A percentile compares a stretch with the other conserved stretches of the same genome.
These are phyloP conservation scores for Gillenia trifoliata DNA, from an alignment of 306 rosid species.

Conservation along the genomic window DNA sequence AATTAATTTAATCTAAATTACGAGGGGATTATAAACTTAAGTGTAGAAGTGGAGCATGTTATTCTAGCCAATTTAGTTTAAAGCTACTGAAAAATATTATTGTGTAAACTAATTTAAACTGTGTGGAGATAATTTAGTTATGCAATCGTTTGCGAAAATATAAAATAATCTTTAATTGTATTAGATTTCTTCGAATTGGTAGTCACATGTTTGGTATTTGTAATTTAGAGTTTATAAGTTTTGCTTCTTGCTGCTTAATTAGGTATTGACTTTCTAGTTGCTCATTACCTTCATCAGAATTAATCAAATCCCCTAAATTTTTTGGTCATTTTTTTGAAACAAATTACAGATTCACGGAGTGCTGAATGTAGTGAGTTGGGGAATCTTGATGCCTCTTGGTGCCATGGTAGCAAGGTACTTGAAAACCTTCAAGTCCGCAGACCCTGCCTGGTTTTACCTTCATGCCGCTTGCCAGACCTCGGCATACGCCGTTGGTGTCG, in stretches of 20 bases:
- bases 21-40: too few species aligned
- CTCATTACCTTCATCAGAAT: not conserved
- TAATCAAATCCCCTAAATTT: slow-evolving; percentile 2
- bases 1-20: too few species aligned
- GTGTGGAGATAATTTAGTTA: too few species aligned
- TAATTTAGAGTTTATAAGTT: not conserved
- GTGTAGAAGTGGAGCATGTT: too few species aligned
- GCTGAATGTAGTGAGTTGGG: slow-evolving; percentile 75
- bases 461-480: slow-evolving; percentile 81
- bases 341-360: slow-evolving; percentile 63
- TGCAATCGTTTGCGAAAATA: too few species aligned
- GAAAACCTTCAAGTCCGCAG: slow-evolving; percentile 75
- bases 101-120: too few species aligned
- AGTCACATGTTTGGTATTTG: not conserved
- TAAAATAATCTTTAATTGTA: not conserved
- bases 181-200: not conserved
- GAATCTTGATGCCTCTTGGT: slow-evolving; percentile 68
- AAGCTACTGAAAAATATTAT: too few species aligned
- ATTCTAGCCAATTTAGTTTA: too few species aligned
- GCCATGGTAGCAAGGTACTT: slow-evolving; percentile 73
- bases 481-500: slow-evolving; percentile 82
- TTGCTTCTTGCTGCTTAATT: too few species aligned
- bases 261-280: too few species aligned
- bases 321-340: not conserved
- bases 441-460: slow-evolving; percentile 97